Percentiles rank a stretch among this genome's conserved stretches.
Evolutionary conservation across 345 rosid genomes (phyloP).

Genomic region (Geranium brycei): DNA sequence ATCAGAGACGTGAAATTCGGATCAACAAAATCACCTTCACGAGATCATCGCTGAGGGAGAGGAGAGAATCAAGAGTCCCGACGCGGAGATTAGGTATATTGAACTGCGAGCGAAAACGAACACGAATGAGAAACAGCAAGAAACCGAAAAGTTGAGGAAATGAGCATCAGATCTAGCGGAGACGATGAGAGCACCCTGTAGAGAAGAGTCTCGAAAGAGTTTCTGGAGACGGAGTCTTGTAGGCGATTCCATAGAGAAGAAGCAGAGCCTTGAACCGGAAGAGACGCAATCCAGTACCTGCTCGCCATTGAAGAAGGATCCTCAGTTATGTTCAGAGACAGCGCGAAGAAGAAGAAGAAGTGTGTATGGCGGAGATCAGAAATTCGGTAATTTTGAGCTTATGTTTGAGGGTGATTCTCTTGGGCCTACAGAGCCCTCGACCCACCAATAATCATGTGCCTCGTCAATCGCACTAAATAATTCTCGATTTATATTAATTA

Average conservation of each 20-base stretch:
- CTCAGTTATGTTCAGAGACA: neutral
- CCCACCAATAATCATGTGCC: no score
- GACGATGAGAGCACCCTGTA: conserved; percentile 48
- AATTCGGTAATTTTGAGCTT: neutral
- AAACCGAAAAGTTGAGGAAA: conserved; percentile 6
- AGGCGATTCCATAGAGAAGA: conserved; percentile 60
- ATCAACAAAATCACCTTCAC: conserved; percentile 37
- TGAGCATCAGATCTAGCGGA: conserved; percentile 10
- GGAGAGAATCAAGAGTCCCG: conserved; percentile 95
- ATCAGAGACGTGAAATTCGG: neutral
- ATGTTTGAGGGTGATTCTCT: neutral
- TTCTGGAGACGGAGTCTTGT: conserved; percentile 83
- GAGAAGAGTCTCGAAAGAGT: conserved; percentile 92
- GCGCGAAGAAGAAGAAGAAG: neutral
- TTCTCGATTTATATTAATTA: no score
- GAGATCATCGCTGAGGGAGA: conserved; percentile 91
- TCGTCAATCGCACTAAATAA: no score
- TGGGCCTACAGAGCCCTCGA: no score
- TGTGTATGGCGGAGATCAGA: conserved; percentile 8
- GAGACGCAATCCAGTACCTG: conserved; percentile 88
- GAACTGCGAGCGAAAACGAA: conserved; percentile 38
- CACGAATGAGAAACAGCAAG: neutral
- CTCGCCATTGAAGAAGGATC: conserved; percentile 41
- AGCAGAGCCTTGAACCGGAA: conserved; percentile 74
- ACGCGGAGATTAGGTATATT: conserved; percentile 95